Evolutionary conservation across 2,329 filamentous ascomycete genomes (phyloP), one percentile per base, ranked within the genome.

Genomic region (Pseudogymnoascus sp.): DNA sequence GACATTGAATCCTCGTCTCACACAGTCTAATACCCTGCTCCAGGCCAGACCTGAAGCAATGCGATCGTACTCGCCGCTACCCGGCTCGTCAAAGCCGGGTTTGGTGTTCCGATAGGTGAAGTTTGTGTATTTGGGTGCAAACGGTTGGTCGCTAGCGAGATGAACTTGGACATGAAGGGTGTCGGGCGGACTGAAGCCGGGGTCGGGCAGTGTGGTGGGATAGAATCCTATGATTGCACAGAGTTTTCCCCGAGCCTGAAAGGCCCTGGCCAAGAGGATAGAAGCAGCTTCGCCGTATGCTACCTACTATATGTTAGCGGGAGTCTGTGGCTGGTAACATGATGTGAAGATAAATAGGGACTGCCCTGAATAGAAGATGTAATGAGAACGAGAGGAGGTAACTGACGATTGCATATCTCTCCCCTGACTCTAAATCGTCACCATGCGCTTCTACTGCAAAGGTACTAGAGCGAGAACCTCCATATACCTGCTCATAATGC

Each of bases 71-170:
- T 88, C 83, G 2, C 89, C 85, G 33, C 89, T 72, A 62, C 90
- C 84, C 19, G 81, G 79, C 73, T 92, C 88, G 0, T 89, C 89
- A 65, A 92, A 92, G 0, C 89, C 89, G 0, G 83, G 75, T 60
- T 83, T 75, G 6, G 62, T 0, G 74, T 82, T 74, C 82, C 23
- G 12, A n/a, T 63, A 63, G 8, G 10, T 55, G 16, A 61, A 63
- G 62, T 43, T 41, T 7, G 41, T 21, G 38, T 63, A 63, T 19
- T 45, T 61, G n/a, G 58, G 58, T n/a, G 60, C 62, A 41, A 63
- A 62, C 1, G 31, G 43, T 16, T 62, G 62, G 31, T 35, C 35
- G 5, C 23, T 60, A 21, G 60, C 60, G 11, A 69, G 65, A 70
- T 76, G 75, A 2, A 80, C 65, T 65, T 14, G 62, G 67, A 71